These are phyloP conservation scores for Astrothelium subdiscretum DNA, from an alignment of 495 filamentous ascomycete genomes.

Conservation along the genomic window DNA sequence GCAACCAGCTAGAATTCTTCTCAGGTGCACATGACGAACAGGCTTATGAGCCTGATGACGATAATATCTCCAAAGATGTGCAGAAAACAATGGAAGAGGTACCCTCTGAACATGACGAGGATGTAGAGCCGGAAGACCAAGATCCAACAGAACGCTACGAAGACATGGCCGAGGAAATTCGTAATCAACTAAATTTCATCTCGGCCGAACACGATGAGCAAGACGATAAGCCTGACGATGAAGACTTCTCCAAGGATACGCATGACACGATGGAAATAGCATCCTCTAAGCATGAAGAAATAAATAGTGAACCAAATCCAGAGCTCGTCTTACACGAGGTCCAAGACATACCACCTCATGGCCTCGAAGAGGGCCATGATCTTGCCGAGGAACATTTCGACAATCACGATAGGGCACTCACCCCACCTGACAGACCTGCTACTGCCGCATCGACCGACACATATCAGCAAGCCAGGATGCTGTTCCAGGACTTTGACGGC, in stretches of 20 bases:
- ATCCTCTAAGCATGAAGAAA: background rate
- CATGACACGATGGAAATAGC: background rate
- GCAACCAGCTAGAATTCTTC: background rate
- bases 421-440: conserved; percentile 26
- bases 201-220: background rate
- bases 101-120: background rate
- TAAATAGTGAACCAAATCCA: background rate
- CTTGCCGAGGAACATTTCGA: background rate
- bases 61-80: background rate
- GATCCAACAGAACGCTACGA: background rate
- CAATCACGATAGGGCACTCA: background rate
- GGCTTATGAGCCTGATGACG: background rate
- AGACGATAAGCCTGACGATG: background rate
- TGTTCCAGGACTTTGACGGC: conserved; percentile 91
- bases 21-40: background rate
- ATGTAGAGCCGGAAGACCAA: background rate
- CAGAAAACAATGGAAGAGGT: background rate
- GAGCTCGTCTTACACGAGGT: background rate
- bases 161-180: background rate
- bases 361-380: background rate
- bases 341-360: background rate
- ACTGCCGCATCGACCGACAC: conserved; percentile 55
- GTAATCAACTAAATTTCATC: background rate
- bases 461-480: conserved; percentile 48
- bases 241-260: background rate